Evolutionary conservation across 768 basidiomycete genomes (phyloP).

Genomic region (Tylopilus vinaceipallidus): DNA sequence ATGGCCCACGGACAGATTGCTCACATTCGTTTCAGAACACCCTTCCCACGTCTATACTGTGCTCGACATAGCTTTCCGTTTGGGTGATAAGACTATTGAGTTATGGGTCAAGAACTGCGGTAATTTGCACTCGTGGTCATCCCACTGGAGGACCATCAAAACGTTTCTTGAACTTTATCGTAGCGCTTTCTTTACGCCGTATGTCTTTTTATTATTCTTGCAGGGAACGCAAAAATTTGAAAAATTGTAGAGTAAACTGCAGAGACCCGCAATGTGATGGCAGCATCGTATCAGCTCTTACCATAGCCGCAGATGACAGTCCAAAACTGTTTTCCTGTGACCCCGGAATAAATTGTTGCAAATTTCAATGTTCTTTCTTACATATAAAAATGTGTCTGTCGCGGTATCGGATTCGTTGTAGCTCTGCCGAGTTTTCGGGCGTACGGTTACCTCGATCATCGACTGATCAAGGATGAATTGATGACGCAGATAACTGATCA

Average conservation of each 20-base stretch:
- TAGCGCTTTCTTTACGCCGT: neutral
- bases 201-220: neutral
- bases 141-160: neutral
- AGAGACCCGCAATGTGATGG: neutral
- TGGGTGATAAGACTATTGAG: neutral
- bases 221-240: neutral
- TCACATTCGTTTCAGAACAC: neutral
- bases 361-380: too few species aligned
- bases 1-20: neutral
- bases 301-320: too few species aligned
- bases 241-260: neutral
- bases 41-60: neutral
- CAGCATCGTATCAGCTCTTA: neutral
- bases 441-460: too few species aligned
- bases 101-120: neutral
- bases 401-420: too few species aligned
- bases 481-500: too few species aligned
- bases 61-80: neutral
- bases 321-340: too few species aligned
- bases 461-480: too few species aligned
- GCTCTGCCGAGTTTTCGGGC: too few species aligned
- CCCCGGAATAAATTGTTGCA: too few species aligned
- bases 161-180: constrained; percentile 1
- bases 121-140: neutral
- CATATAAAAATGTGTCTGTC: too few species aligned